Evolutionary conservation across 768 basidiomycete genomes (phyloP).

Genomic region (Rhizopogon vinicolor): DNA sequence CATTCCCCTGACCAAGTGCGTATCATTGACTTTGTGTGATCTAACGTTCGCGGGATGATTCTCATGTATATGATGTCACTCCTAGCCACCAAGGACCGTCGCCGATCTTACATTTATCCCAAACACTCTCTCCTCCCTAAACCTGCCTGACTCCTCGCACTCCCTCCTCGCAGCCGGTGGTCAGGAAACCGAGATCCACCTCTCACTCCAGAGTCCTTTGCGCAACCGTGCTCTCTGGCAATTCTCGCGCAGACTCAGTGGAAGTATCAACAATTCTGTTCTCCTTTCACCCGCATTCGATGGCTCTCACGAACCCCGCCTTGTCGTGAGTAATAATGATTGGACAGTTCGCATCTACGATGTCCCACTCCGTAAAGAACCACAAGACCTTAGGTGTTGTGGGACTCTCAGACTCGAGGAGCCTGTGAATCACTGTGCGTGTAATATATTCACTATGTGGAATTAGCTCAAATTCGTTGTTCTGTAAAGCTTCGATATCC

Average conservation of each 20-base stretch:
- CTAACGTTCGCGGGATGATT: conserved; percentile 7
- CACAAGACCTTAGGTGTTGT: conserved; percentile 41
- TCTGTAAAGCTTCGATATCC: conserved; percentile 71
- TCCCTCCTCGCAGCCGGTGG: conserved; percentile 75
- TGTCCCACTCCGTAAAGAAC: conserved; percentile 50
- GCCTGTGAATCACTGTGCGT: conserved; percentile 79
- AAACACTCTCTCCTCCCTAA: conserved; percentile 58
- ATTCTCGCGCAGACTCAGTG: conserved; percentile 46
- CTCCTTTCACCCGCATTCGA: conserved; percentile 52
- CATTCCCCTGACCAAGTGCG: conserved; percentile 42
- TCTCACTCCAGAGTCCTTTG: conserved; percentile 42
- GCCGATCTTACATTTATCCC: conserved; percentile 54
- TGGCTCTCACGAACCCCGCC: conserved; percentile 67
- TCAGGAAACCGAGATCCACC: conserved; percentile 66
- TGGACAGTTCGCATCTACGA: conserved; percentile 77
- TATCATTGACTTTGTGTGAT: conserved; percentile 12
- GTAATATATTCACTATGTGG: background rate
- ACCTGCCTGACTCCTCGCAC: conserved; percentile 36
- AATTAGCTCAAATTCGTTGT: conserved; percentile 8
- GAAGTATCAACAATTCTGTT: conserved; percentile 66
- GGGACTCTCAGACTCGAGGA: conserved; percentile 58
- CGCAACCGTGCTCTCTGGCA: conserved; percentile 40
- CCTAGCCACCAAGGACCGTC: conserved; percentile 41
- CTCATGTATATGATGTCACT: conserved; percentile 12
- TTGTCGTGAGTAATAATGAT: conserved; percentile 87